Conservation (phyloP, 495 filamentous ascomycete genomes). For the Penicillium mononematosum region DNA sequence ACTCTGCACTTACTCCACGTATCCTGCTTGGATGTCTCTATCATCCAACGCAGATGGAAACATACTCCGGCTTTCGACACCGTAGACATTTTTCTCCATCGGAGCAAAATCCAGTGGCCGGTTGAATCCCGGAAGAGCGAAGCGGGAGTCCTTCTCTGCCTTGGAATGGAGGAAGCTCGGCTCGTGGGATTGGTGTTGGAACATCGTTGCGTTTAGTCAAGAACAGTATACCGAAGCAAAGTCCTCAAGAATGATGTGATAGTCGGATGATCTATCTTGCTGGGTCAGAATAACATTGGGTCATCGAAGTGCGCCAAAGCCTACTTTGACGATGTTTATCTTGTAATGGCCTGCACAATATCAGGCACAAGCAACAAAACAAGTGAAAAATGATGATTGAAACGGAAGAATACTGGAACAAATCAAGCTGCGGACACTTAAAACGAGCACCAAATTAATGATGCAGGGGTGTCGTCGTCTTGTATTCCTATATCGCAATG, state of each 20-base stretch:
- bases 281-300: neutral
- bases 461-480: conserved; percentile 27
- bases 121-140: conserved; percentile 42
- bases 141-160: conserved; percentile 17
- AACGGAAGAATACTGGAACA: neutral
- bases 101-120: conserved; percentile 39
- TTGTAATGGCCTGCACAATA: neutral
- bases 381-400: neutral
- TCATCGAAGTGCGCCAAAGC: neutral
- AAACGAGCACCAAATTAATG: conserved; percentile 9
- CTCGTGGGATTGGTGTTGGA: conserved; percentile 19
- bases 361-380: neutral
- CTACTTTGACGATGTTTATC: neutral
- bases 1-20: conserved; percentile 29
- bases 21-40: conserved; percentile 35
- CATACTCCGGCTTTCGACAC: conserved; percentile 27
- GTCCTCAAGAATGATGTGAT: neutral
- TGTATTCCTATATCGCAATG: neutral
- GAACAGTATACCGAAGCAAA: neutral
- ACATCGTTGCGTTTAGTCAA: conserved; percentile 18
- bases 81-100: conserved; percentile 32
- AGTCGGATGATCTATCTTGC: neutral
- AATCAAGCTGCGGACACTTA: neutral
- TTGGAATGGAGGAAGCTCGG: conserved; percentile 1
- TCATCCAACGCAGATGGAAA: conserved; percentile 36